Evolutionary conservation across 768 basidiomycete species (phyloP), one percentile per base, ranked within the genome.

Genomic region (Russula vinacea): DNA sequence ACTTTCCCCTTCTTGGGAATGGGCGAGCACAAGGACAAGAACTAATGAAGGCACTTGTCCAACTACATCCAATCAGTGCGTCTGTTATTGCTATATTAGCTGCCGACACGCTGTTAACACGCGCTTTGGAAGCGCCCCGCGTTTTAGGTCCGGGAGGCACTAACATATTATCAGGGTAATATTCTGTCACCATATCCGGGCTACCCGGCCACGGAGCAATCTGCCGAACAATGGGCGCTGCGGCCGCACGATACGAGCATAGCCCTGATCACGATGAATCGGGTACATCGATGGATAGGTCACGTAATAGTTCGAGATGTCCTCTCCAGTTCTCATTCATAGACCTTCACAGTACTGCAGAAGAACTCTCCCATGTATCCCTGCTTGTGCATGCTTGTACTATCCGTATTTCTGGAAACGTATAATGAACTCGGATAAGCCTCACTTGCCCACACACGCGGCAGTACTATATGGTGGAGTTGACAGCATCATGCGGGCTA

Each of bases 81-180:
- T 58, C 53, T 55, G n/a, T 45, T 55, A 60, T 51, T 55, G 29
- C 33, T 40, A 47, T 47, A 56, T 33, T 60, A 37, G 47, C 35
- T 55, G 44, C 9, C n/a, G 58, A 56, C 63, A 64, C 63, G 63
- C 52, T 64, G 63, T 60, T 64, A 60, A 64, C 63, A 64, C 54
- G 63, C 58, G 63, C 32, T 40, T n/a, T 47, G 63, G 63, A 64
- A 64, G 63, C 63, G 32, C 64, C 59, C 47, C 53, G 64, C 42
- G 58, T 65, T 19, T 60, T 65, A 51, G 64, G 64, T 44, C 64
- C 64, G 52, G 64, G 64, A 60, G 64, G 64, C 53, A 65, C 64
- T 32, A 65, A 65, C 64, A 65, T 65, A 60, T 65, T 65, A 65
- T 56, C 64, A 51, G 64, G 64, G 54, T 65, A 65, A 65, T 60